Percentiles rank a stretch among this genome's conserved stretches.
Conservation (phyloP, 2,329 filamentous ascomycete genomes). For the Zymoseptoria ardabiliae region DNA sequence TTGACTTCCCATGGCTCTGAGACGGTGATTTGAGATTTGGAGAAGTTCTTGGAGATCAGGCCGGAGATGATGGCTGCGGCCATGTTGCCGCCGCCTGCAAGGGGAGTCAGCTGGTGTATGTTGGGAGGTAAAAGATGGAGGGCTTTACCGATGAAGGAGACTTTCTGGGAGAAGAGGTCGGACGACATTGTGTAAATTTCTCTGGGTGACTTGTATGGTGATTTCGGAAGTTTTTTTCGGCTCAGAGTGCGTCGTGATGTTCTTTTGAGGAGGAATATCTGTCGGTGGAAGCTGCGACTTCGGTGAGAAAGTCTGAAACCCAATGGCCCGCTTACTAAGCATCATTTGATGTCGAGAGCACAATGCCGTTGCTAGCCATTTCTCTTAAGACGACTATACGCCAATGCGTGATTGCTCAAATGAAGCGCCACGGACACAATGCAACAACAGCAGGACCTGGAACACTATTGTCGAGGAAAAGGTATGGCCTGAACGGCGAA, state of each 20-base stretch:
- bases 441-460: no score
- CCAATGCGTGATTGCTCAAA: no score
- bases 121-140: no score
- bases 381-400: no score
- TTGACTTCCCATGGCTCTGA: slow-evolving; percentile 26
- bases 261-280: no score
- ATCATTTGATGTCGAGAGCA: background rate
- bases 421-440: no score
- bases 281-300: background rate
- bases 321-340: background rate
- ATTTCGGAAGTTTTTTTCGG: background rate
- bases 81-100: slow-evolving; percentile 25
- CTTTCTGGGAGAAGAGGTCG: slow-evolving; percentile 16
- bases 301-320: background rate
- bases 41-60: slow-evolving; percentile 17
- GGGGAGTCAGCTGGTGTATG: no score
- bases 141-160: slow-evolving; percentile 21
- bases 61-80: slow-evolving; percentile 24
- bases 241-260: no score
- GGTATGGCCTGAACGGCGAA: no score
- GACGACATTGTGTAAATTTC: slow-evolving; percentile 7
- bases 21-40: slow-evolving; percentile 21
- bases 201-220: background rate
- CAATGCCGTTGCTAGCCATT: background rate
- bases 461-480: no score